These are phyloP conservation scores for Echria macrotheca DNA, from an alignment of 495 filamentous ascomycete species.

Conservation along the genomic window DNA sequence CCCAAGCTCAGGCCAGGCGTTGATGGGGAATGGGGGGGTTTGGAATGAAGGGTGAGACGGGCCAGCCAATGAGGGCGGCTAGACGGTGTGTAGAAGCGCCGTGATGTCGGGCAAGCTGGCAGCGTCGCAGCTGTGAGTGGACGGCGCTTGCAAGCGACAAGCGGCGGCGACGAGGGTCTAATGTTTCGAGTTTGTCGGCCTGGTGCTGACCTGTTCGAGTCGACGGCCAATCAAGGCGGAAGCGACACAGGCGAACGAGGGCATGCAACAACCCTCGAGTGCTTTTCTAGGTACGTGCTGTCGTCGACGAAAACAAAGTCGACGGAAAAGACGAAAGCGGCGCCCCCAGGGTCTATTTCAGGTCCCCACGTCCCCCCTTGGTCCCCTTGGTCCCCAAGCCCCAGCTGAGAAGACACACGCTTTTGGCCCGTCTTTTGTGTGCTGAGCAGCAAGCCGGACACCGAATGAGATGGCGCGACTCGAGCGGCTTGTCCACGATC, in stretches of 20 bases:
- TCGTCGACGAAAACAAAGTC: no score
- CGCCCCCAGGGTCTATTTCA: conserved; percentile 19
- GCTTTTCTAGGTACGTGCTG: no score
- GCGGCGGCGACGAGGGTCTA: conserved; percentile 18
- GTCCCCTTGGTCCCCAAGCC: background rate
- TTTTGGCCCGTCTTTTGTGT: conserved; percentile 7
- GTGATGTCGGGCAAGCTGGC: conserved; percentile 21
- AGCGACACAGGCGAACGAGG: background rate
- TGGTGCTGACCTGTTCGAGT: conserved; percentile 9
- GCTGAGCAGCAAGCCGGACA: background rate
- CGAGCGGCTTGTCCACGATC: conserved; percentile 18
- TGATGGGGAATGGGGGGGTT: no score
- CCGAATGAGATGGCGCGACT: background rate
- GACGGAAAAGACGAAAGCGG: no score
- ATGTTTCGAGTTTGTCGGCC: conserved; percentile 19
- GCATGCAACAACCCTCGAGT: no score
- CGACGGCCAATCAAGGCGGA: background rate
- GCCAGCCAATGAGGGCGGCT: conserved; percentile 25
- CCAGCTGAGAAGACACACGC: conserved; percentile 2
- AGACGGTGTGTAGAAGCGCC: conserved; percentile 28
- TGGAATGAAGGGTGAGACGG: conserved; percentile 18
- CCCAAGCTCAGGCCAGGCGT: no score
- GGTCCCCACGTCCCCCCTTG: background rate
- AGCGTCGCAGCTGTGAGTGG: conserved; percentile 19
- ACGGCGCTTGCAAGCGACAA: conserved; percentile 30